These are phyloP conservation scores for Didymella exigua DNA, from an alignment of 2,329 filamentous ascomycete genomes.

Conservation along the genomic window DNA sequence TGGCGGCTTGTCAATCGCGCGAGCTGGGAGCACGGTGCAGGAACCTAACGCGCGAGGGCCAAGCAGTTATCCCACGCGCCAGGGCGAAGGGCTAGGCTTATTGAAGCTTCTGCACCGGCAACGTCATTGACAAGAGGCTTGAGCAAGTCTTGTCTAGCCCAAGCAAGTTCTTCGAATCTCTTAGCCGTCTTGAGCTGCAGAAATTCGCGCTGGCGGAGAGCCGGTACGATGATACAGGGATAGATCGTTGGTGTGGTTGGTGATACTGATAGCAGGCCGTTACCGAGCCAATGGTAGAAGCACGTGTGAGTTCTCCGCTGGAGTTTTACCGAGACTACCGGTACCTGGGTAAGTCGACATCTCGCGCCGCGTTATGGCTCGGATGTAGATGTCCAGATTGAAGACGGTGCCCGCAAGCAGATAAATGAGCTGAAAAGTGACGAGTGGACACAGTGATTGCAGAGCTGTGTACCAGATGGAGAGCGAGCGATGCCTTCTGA, in stretches of 20 bases:
- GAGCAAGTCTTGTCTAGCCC: slow-evolving; percentile 8
- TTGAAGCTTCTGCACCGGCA: slow-evolving; percentile 1
- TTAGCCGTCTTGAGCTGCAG: slow-evolving; percentile 10
- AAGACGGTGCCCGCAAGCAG: neutral
- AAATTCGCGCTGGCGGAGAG: slow-evolving; percentile 2
- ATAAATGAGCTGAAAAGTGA: neutral
- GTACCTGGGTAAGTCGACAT: neutral
- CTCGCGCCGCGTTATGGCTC: neutral
- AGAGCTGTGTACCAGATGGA: neutral
- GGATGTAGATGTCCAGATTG: neutral
- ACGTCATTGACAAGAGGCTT: slow-evolving; percentile 9
- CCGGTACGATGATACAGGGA: slow-evolving; percentile 1
- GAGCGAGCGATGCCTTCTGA: neutral
- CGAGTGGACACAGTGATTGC: neutral
- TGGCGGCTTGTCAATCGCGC: neutral
- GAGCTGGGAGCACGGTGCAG: neutral
- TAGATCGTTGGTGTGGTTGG: slow-evolving; percentile 3
- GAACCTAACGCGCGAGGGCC: slow-evolving; percentile 5
- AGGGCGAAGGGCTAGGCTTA: slow-evolving; percentile 8
- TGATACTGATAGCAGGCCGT: slow-evolving; percentile 8
- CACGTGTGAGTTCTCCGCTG: slow-evolving; percentile 10
- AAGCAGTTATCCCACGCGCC: slow-evolving; percentile 15
- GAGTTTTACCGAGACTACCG: neutral
- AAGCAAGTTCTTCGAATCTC: slow-evolving; percentile 3
- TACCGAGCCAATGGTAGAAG: slow-evolving; percentile 12